Evolutionary conservation across 345 rosid genomes (phyloP).

Genomic region (Fremontodendron californicum): DNA sequence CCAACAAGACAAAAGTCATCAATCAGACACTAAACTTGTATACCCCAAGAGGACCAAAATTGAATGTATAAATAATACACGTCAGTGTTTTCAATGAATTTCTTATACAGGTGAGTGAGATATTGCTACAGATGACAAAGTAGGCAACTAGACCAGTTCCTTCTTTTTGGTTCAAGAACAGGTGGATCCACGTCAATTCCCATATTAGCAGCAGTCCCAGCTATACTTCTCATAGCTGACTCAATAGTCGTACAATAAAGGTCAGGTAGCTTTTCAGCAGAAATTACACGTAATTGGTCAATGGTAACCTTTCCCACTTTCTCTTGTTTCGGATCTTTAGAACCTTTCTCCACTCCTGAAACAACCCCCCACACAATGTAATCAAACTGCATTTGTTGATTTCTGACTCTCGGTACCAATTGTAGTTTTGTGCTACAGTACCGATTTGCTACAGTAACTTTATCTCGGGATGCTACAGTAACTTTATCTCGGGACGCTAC

Average conservation of each 20-base stretch:
- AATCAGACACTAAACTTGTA: neutral
- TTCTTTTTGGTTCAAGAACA: slow-evolving; percentile 74
- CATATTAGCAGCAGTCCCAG: slow-evolving; percentile 94
- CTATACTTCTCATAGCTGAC: slow-evolving; percentile 88
- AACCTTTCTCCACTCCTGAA: slow-evolving; percentile 84
- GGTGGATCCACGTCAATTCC: slow-evolving; percentile 88
- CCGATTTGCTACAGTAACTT: too few species aligned
- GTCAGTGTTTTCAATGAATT: neutral
- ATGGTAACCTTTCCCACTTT: slow-evolving; percentile 75
- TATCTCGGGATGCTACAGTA: too few species aligned
- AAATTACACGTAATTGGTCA: slow-evolving; percentile 63
- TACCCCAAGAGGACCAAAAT: neutral
- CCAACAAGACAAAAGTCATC: neutral
- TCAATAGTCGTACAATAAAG: slow-evolving; percentile 69
- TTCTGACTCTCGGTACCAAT: too few species aligned
- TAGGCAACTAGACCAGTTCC: slow-evolving; percentile 28
- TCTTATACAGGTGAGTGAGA: neutral
- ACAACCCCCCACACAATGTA: slow-evolving; percentile 17
- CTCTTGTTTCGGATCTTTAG: slow-evolving; percentile 62
- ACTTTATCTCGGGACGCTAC: too few species aligned
- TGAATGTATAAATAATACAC: slow-evolving; percentile 5
- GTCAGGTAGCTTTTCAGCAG: slow-evolving; percentile 80
- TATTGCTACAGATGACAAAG: neutral
- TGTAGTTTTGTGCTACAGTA: too few species aligned
- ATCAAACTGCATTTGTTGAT: slow-evolving; percentile 11